Conservation (phyloP, 352 stramenopile genomes). For the Globisporangium splendens region DNA sequence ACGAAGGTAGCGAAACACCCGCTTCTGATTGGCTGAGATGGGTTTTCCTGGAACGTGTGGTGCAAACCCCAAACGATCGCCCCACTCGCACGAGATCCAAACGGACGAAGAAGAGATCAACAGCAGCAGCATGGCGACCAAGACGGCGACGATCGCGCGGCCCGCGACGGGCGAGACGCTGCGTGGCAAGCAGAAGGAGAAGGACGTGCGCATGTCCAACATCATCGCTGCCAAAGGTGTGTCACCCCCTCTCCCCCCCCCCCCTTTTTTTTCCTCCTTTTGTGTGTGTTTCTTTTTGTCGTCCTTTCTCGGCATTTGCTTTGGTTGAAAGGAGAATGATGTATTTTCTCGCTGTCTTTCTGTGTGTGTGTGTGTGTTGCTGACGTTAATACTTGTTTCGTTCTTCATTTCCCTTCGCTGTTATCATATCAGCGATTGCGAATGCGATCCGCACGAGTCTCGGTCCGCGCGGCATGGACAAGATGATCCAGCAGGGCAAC, state of each 20-base stretch:
- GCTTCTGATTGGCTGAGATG: no score
- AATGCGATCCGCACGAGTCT: conserved; percentile 98
- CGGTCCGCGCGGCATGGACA: conserved; percentile 98
- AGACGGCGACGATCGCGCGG: conserved; percentile 55
- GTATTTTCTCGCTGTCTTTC: not conserved
- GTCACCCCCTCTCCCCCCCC: not conserved
- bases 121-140: conserved; percentile 20
- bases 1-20: no score
- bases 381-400: not conserved
- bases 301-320: no score
- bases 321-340: no score
- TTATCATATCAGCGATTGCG: conserved; percentile 83
- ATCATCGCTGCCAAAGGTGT: conserved; percentile 97
- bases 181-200: conserved; percentile 93
- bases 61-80: no score
- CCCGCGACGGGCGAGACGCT: conserved; percentile 68
- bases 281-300: not conserved
- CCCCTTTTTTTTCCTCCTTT: not conserved
- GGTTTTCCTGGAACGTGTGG: no score
- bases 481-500: conserved; percentile 98
- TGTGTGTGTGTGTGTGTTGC: not conserved
- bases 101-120: not conserved
- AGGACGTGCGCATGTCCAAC: conserved; percentile 98
- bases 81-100: no score
- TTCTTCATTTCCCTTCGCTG: no score